Base-by-base conservation (phyloP, 345 rosid genomes). In the Corymbia maculata region DNA sequence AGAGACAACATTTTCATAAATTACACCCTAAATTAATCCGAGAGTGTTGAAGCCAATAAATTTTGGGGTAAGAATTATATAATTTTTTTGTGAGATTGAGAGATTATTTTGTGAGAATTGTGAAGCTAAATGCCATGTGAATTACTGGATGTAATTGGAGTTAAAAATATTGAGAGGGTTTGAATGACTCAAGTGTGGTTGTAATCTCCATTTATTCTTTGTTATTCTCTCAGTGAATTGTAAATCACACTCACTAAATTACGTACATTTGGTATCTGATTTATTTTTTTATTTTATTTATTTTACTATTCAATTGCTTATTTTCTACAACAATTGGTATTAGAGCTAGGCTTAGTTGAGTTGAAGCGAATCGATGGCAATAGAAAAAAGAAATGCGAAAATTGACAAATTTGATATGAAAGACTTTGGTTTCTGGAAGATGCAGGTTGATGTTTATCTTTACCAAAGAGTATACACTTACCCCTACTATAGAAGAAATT, bases 261-360 rank as follows among this genome's bases (percentile, higher is more conserved):
- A 32, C 6, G 3, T 42, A 2, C 42, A 68, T 68, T 15, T 1
- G 44, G 45, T 68, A 36, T 8, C 80, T 4, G 14, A 2, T 68
- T 68, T 68, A 68, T 68, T 32, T 32, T 32, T 68, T 68, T 32
- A 68, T 15, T 32, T 3, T 32, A 4, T 16, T 4, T 32, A 32
- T 32, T 32, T 68, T 8, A 68, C 32, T 16, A 3, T 32, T 2
- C 24, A 0, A 32, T 68, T 0, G 4, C 12, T 68, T 68, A 0
- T 68, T 68, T 68, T 32, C 1, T 32, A 9, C 45, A 68, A 68
- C 45, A 8, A 32, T 32, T 68, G 6, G 44, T 68, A 68, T 68
- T 4, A 68, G 44, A 68, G 24, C 24, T 9, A 68, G 42, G 24
- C 24, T 16, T 32, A 36, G 3, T 32, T 68, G 42, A 68, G 80